Evolutionary conservation across 352 stramenopile genomes (phyloP), one percentile per base, ranked within the genome.

Genomic region (Blastocystis sp.): DNA sequence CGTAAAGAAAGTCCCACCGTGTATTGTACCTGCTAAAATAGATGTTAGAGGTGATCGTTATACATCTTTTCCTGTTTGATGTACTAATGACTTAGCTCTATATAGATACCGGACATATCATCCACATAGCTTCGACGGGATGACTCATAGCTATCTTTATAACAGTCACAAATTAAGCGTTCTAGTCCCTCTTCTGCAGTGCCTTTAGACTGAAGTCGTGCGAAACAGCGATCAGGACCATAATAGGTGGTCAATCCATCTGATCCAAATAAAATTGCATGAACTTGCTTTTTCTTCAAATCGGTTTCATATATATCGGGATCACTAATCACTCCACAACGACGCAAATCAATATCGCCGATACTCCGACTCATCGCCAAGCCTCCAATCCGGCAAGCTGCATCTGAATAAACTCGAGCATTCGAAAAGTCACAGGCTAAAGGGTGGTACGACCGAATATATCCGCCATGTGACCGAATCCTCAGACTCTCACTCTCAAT

Each of bases 351-450:
- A n/a, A 47, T 41, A 41, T 75, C 64, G 45, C 64, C 64, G 20
- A 75, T 47, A 41, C 64, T 75, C 45, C 64, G 64, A 75, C 64
- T 75, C 64, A 75, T 75, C 30, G 64, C 64, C 7, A 75, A 41
- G 16, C 64, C 64, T 53, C 64, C 64, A 8, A 41, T 2, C 13
- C 13, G 3, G 16, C 45, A 53, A 8, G 3, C 30, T 8, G n/a
- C 5, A 39, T 75, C 64, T 75, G 18, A 20, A 75, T 47, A 75
- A 24, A 75, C 64, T 47, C 64, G 64, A n/a, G 20, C 37, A 41
- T 47, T 75, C 1, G 64, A 75, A 39, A 47, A 47, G 24, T 75
- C 37, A 75, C 20, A 24, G 30, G n/a, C 45, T 53, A 75, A 24
- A 43, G 64, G 8, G 13, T 18, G 64, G 26, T 39, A 53, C 37